Conservation (phyloP, 345 rosid species). For the Passiflora organensis region DNA sequence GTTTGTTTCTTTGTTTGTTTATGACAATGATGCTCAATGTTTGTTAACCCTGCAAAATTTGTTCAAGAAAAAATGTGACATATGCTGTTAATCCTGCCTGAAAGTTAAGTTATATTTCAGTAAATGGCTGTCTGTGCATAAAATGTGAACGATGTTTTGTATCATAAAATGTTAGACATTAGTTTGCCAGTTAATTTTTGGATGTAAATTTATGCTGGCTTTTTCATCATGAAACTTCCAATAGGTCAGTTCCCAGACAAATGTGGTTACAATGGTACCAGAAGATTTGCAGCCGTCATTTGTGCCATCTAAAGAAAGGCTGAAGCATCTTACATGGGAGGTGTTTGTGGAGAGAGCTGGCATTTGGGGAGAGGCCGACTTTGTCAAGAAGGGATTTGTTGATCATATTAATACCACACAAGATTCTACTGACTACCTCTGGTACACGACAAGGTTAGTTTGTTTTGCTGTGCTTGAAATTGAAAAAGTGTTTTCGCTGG, state of each 20-base stretch:
- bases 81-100: too few relatives aligned
- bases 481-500: neutral
- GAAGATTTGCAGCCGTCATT: constrained; percentile 49
- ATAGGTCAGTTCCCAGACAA: constrained; percentile 67
- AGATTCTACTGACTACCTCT: constrained; percentile 87
- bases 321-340: constrained; percentile 60
- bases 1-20: too few relatives aligned
- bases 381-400: constrained; percentile 47
- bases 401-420: constrained; percentile 85
- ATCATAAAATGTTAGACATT: too few relatives aligned
- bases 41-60: too few relatives aligned
- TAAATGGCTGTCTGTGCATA: too few relatives aligned
- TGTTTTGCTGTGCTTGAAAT: constrained; percentile 14
- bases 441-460: constrained; percentile 90
- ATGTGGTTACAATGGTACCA: constrained; percentile 70
- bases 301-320: constrained; percentile 17
- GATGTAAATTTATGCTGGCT: neutral
- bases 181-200: too few relatives aligned
- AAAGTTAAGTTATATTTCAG: too few relatives aligned
- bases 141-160: too few relatives aligned
- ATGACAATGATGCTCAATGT: too few relatives aligned
- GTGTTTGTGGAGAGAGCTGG: constrained; percentile 63
- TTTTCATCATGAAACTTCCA: constrained; percentile 9
- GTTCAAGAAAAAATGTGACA: too few relatives aligned
- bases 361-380: constrained; percentile 70